phyloP scores from a whole-genome alignment of 108 stramenopile genomes.

The Cyclotella baltica region DNA sequence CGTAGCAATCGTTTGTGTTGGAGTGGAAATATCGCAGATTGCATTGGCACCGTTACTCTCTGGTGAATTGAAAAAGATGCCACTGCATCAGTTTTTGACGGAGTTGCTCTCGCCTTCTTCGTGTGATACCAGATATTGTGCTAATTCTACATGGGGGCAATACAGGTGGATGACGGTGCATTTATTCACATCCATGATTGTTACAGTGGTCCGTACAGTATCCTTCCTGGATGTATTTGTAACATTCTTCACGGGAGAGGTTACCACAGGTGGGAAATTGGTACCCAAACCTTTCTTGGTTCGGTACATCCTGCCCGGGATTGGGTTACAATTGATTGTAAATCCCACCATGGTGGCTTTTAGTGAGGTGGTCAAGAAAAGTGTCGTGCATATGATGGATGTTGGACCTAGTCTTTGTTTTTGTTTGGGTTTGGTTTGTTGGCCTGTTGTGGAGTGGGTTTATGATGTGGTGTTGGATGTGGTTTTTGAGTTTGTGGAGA shows the following conservation, averaged over 20 bases:
- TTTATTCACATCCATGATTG: slow-evolving; percentile 52
- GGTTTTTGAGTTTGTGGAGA: slow-evolving; percentile 52
- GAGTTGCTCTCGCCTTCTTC: slow-evolving; percentile 35
- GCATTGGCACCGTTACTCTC: slow-evolving; percentile 61
- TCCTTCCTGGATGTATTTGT: slow-evolving; percentile 82
- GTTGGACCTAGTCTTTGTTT: slow-evolving; percentile 66
- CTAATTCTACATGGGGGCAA: slow-evolving; percentile 25
- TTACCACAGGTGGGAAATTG: slow-evolving; percentile 60
- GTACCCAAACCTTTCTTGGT: slow-evolving; percentile 67
- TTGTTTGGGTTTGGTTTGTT: slow-evolving; percentile 23
- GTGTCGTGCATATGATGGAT: slow-evolving; percentile 8
- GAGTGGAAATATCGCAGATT: slow-evolving; percentile 62
- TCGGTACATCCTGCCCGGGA: slow-evolving; percentile 79
- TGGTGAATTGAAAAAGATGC: slow-evolving; percentile 56
- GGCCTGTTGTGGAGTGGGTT: slow-evolving; percentile 30
- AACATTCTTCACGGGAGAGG: slow-evolving; percentile 83
- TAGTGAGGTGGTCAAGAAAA: slow-evolving; percentile 21
- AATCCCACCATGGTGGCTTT: slow-evolving; percentile 75
- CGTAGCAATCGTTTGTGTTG: slow-evolving; percentile 61
- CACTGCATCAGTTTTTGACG: slow-evolving; percentile 36
- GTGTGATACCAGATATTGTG: slow-evolving; percentile 29
- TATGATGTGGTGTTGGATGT: slow-evolving; percentile 52
- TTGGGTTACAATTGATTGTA: slow-evolving; percentile 72
- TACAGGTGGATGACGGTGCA: slow-evolving; percentile 45
- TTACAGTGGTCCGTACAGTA: slow-evolving; percentile 58